Evolutionary conservation across 192 early-diverging fungal genomes (phyloP).

Genomic region (Mortierella claussenii): DNA sequence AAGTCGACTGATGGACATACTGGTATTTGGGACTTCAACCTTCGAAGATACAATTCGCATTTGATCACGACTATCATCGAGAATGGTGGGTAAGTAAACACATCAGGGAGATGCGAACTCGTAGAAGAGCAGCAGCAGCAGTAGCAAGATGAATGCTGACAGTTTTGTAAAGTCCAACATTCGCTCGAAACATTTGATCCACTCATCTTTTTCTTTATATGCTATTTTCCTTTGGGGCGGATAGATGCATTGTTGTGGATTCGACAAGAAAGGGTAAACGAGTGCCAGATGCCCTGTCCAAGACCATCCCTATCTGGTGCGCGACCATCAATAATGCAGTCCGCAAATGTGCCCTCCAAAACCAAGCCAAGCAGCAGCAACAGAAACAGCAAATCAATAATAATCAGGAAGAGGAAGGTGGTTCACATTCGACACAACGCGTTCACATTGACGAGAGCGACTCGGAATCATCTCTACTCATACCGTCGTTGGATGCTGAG

Average conservation of each 20-base stretch:
- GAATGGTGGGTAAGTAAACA: constrained; percentile 63
- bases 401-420: too few species aligned
- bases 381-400: not conserved
- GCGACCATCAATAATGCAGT: constrained; percentile 74
- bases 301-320: constrained; percentile 94
- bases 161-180: too few species aligned
- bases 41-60: constrained; percentile 83
- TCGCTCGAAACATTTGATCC: too few species aligned
- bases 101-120: not conserved
- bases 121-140: too few species aligned
- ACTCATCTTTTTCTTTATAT: too few species aligned
- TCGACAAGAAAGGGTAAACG: constrained; percentile 87
- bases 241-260: constrained; percentile 86
- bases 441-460: too few species aligned
- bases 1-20: constrained; percentile 96
- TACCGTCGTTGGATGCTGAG: constrained; percentile 14
- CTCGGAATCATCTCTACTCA: not conserved
- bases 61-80: constrained; percentile 65
- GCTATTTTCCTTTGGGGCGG: not conserved
- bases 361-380: not conserved
- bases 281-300: constrained; percentile 85
- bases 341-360: constrained; percentile 15
- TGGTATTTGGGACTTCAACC: constrained; percentile 85
- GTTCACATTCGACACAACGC: too few species aligned
- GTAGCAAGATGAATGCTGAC: too few species aligned